Evolutionary conservation across 768 basidiomycete species (phyloP).

Genomic region (Leccinum boreale): DNA sequence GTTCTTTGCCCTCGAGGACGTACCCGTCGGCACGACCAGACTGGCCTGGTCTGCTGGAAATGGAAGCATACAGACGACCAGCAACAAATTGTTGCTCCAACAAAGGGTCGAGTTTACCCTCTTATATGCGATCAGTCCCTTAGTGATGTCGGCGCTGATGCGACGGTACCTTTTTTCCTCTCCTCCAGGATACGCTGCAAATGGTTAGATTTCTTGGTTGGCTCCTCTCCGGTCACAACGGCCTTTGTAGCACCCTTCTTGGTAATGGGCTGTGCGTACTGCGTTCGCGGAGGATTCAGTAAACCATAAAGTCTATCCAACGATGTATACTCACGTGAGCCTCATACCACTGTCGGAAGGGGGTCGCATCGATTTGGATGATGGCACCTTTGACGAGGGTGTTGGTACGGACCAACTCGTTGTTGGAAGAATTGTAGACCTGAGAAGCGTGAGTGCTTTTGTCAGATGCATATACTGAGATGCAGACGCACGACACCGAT

Average conservation of each 20-base stretch:
- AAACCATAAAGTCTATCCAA: neutral
- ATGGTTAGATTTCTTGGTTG: constrained; percentile 87
- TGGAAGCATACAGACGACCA: constrained; percentile 91
- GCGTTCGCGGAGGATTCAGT: constrained; percentile 8
- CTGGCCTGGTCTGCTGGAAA: constrained; percentile 96
- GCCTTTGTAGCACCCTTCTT: constrained; percentile 74
- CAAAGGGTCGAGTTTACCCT: constrained; percentile 87
- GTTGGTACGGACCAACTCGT: constrained; percentile 99
- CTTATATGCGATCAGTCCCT: constrained; percentile 37
- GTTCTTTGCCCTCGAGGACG: constrained; percentile 96
- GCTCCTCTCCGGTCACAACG: constrained; percentile 43
- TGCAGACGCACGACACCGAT: constrained; percentile 81
- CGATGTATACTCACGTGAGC: constrained; percentile 68
- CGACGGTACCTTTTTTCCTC: constrained; percentile 77
- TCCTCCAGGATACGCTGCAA: constrained; percentile 82
- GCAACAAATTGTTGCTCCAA: constrained; percentile 89
- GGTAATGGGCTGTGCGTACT: constrained; percentile 95
- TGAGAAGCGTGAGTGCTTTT: constrained; percentile 29
- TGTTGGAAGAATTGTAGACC: constrained; percentile 99
- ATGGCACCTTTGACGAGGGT: constrained; percentile 96
- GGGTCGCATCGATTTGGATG: constrained; percentile 96
- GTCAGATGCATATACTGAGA: neutral
- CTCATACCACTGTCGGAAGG: constrained; percentile 99
- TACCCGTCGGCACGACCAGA: constrained; percentile 96
- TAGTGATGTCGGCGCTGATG: neutral